phyloP scores from a whole-genome alignment of 2,329 filamentous ascomycete species.

The Cyphellophora attinorum region DNA sequence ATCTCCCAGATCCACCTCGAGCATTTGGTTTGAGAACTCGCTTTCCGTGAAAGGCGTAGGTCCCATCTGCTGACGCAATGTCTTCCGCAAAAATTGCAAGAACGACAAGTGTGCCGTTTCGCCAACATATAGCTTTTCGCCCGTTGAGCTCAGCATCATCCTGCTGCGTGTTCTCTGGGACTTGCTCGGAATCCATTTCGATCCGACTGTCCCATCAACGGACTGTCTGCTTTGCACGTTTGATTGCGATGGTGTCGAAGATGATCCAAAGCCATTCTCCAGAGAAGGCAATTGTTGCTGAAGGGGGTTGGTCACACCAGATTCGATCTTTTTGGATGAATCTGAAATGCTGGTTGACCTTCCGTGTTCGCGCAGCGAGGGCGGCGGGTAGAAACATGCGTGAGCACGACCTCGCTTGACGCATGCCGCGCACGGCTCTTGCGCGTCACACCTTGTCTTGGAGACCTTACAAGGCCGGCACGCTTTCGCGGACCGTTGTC shows the following conservation, averaged over 20 bases:
- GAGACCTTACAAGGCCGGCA: conserved; percentile 39
- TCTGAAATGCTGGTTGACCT: conserved; percentile 4
- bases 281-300: background rate
- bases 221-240: background rate
- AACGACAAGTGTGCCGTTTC: conserved; percentile 47
- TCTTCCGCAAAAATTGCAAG: conserved; percentile 42
- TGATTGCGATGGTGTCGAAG: conserved; percentile 2
- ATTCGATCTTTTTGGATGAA: background rate
- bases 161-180: conserved; percentile 19
- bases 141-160: conserved; percentile 44
- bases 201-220: background rate
- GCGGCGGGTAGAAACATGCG: conserved; percentile 26
- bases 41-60: conserved; percentile 46
- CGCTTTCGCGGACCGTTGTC: conserved; percentile 39
- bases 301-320: background rate
- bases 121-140: conserved; percentile 45
- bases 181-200: conserved; percentile 13
- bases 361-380: conserved; percentile 18
- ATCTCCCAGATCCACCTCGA: conserved; percentile 37
- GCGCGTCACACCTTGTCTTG: conserved; percentile 43
- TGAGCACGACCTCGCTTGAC: conserved; percentile 32
- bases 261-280: background rate
- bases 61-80: conserved; percentile 41
- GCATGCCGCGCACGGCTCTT: conserved; percentile 40
- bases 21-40: conserved; percentile 42